Evolutionary conservation across 345 rosid species (phyloP).

Genomic region (Arabidopsis suecica): DNA sequence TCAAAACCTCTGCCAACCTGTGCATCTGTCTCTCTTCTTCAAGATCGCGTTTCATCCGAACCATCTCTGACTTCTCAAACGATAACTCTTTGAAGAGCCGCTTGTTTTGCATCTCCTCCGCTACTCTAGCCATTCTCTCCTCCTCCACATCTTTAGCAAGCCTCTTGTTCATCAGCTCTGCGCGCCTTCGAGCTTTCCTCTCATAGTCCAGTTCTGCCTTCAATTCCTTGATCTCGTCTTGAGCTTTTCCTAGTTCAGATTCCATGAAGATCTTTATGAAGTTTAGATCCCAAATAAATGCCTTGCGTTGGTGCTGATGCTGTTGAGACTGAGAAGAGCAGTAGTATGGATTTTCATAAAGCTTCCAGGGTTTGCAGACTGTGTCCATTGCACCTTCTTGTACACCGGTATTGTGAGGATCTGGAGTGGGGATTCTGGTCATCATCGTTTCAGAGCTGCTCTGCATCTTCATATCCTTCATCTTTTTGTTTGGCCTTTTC

Average conservation of each 20-base stretch:
- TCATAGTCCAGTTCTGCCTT: constrained; percentile 75
- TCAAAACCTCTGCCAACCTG: constrained; percentile 69
- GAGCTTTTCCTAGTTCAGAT: constrained; percentile 55
- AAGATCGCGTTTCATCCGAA: constrained; percentile 60
- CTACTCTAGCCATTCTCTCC: constrained; percentile 68
- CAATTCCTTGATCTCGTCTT: constrained; percentile 64
- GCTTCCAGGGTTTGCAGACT: constrained; percentile 69
- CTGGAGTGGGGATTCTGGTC: constrained; percentile 48
- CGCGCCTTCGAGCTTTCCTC: constrained; percentile 64
- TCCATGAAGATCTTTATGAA: constrained; percentile 62
- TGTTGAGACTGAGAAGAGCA: constrained; percentile 41
- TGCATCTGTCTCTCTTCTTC: constrained; percentile 87
- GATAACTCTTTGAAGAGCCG: constrained; percentile 65
- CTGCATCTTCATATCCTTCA: constrained; percentile 38
- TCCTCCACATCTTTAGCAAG: constrained; percentile 70
- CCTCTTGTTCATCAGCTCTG: constrained; percentile 63
- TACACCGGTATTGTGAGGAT: constrained; percentile 33
- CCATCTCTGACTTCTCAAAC: constrained; percentile 55
- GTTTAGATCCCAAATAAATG: constrained; percentile 75
- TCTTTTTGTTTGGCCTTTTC: background rate
- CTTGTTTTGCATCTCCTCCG: constrained; percentile 62
- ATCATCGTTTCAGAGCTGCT: constrained; percentile 60
- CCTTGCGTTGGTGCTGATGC: constrained; percentile 42
- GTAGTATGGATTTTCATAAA: constrained; percentile 76
- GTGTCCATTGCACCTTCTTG: constrained; percentile 50